Base-by-base conservation (phyloP, 768 basidiomycete genomes). In the Russula compacta region DNA sequence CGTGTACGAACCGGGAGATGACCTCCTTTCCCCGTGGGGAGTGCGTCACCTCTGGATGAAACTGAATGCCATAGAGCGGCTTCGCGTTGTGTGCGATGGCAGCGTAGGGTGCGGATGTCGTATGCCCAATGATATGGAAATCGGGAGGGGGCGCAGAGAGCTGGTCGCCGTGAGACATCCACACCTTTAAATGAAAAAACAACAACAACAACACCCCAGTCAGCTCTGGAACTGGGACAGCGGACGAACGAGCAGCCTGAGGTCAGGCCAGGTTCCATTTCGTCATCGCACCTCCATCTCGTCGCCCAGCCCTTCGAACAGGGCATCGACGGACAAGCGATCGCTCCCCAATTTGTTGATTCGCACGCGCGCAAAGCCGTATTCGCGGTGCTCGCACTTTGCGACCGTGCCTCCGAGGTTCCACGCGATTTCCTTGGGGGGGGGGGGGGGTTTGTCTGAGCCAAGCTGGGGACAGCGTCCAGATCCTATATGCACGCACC, bases 111-210 rank as follows among this genome's bases (percentile, higher is more conserved):
- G 95, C 94, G 1, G 86, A 87, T 17, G 80, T 74, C 0, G 97
- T 99, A 50, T 81, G 80, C 7, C 93, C 95, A 66, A 98, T 91
- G 66, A 88, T 82, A 69, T 90, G 85, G 75, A 97, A 99, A 67
- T 87, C 77, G 0, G 84, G 74, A 15, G 95, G 97, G 2, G 88
- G 81, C 52, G 79, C 82, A 32, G 85, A 87, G 38, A 98, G 81
- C 66, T 95, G 92, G 74, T 98, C 97, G 11, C 95, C 94, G 71
- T 99, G 97, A 17, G 95, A 98, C 97, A 98, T 98, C 97, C 97
- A 98, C 53, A 98, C 95, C 95, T 98, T 64, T 4, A 29, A 14
- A 29, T 3, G 24, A 40, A 57, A 33, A 42, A 11, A 46, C 21
- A 21, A 11, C 44, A 19, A 21, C n/a, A n/a, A n/a, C n/a, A n/a